phyloP scores from a whole-genome alignment of 352 stramenopile genomes.

The Phytopythium montanum region DNA sequence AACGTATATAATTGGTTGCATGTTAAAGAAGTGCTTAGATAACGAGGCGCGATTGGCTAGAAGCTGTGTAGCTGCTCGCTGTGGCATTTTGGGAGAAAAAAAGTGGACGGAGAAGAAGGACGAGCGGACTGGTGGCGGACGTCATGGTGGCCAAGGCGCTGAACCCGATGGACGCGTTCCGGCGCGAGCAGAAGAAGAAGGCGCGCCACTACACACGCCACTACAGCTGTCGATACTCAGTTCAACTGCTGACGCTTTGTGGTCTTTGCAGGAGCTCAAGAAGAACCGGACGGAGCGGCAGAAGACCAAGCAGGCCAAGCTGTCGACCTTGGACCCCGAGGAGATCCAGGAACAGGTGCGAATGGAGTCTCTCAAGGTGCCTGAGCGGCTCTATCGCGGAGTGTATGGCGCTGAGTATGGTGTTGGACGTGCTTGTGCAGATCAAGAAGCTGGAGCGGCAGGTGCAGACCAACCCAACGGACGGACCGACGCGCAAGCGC shows the following conservation, averaged over 20 bases:
- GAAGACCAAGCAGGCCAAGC: conserved; percentile 56
- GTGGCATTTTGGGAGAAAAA: neutral
- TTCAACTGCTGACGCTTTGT: neutral
- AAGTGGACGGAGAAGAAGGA: too few species aligned
- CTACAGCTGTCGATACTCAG: too few species aligned
- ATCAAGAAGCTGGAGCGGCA: conserved; percentile 67
- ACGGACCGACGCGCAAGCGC: conserved; percentile 64
- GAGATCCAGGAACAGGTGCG: conserved; percentile 46
- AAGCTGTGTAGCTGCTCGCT: too few species aligned
- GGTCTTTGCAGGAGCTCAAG: conserved; percentile 53
- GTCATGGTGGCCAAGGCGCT: conserved; percentile 49
- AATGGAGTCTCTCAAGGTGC: neutral
- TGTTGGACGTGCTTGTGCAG: conserved; percentile 11
- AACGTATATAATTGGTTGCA: too few species aligned
- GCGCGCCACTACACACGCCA: conserved; percentile 7
- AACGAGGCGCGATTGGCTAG: too few species aligned
- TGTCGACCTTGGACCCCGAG: conserved; percentile 47
- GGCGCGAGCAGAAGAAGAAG: conserved; percentile 82
- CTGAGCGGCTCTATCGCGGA: neutral
- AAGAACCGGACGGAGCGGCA: conserved; percentile 62
- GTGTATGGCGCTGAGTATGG: neutral
- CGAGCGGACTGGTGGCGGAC: too few species aligned
- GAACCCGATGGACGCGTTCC: conserved; percentile 74
- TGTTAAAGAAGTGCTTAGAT: too few species aligned
- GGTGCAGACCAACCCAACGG: conserved; percentile 49